Evolutionary conservation across 805 yeast genomes (phyloP), one percentile per base, ranked within the genome.

Genomic region (Wickerhamiella dianesei): DNA sequence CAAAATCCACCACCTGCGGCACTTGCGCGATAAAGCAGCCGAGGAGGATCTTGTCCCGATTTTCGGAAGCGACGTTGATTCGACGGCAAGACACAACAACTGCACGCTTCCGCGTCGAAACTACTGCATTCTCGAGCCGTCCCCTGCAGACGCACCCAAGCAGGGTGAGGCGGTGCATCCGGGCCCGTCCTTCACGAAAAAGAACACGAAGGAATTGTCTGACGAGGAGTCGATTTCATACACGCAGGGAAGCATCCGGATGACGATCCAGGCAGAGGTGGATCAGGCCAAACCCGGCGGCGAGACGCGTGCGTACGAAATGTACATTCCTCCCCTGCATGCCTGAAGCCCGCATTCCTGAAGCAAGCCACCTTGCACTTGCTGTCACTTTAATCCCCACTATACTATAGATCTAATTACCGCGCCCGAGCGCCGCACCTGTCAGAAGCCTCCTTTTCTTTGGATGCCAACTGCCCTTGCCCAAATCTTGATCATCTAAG

Each of bases 1-100:
- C 13, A 72, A 71, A 46, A 66, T 75, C 19, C 96, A 88, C 63
- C 61, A 69, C 36, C 79, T 88, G 3, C 32, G 32, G 12, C 32
- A 6, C 9, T 25, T 25, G 6, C 9, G 12, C 32, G 32, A 12
- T 12, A 21, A 8, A 5, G 20, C 25, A 5, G 41, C 41, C 14
- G 83, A 77, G 53, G 96, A 89, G 61, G 92, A 86, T 56, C 73
- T 82, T 59, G 76, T 86, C n/a, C 82, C 83, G 1, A 56, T 87
- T 5, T 87, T 88, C 63, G 57, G 65, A 2, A 59, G 62, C 20
- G 83, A 84, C 45, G 76, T 79, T 0, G 73, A 78, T 50, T 82
- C 79, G 2, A 52, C 63, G 2, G 37, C 44, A 2, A 65, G 81
- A 48, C 60, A 56, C 13, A 79, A 75, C 63, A 70, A 64, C 42